These are phyloP conservation scores for Pleurotus platypus DNA, from an alignment of 768 basidiomycete genomes.

Conservation along the genomic window DNA sequence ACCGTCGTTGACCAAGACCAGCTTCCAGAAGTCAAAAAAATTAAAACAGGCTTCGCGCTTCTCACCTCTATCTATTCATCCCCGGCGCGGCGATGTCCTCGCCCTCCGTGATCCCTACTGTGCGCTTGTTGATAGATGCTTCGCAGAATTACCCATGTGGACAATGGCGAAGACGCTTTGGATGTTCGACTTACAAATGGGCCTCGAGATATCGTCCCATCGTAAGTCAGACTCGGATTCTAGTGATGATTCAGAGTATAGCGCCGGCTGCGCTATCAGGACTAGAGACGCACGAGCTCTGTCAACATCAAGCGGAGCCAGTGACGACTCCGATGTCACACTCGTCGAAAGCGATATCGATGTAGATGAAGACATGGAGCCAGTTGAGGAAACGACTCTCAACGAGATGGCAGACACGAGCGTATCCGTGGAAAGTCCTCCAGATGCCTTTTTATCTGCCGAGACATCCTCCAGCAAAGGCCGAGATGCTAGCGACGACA, in stretches of 20 bases:
- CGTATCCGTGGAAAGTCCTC: too few relatives aligned
- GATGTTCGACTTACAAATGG: constrained; percentile 53
- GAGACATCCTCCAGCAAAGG: not conserved
- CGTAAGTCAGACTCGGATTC: not conserved
- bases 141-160: constrained; percentile 55
- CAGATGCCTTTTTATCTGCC: too few relatives aligned
- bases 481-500: not conserved
- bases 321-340: constrained; percentile 55
- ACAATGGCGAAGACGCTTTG: constrained; percentile 67
- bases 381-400: constrained; percentile 12
- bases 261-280: constrained; percentile 21
- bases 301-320: constrained; percentile 30
- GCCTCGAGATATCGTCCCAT: constrained; percentile 14
- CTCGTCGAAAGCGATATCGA: constrained; percentile 49
- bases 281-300: constrained; percentile 24
- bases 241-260: constrained; percentile 4
- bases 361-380: constrained; percentile 17
- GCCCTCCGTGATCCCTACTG: constrained; percentile 57
- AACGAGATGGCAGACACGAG: constrained; percentile 4
- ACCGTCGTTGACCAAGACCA: constrained; percentile 1
- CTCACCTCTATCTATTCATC: constrained; percentile 40
- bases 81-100: constrained; percentile 61
- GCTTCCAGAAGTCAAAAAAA: constrained; percentile 6
- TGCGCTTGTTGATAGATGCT: constrained; percentile 54
- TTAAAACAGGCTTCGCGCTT: not conserved